phyloP scores from a whole-genome alignment of 441 rosid genomes.

The Gossypium trilobum region DNA sequence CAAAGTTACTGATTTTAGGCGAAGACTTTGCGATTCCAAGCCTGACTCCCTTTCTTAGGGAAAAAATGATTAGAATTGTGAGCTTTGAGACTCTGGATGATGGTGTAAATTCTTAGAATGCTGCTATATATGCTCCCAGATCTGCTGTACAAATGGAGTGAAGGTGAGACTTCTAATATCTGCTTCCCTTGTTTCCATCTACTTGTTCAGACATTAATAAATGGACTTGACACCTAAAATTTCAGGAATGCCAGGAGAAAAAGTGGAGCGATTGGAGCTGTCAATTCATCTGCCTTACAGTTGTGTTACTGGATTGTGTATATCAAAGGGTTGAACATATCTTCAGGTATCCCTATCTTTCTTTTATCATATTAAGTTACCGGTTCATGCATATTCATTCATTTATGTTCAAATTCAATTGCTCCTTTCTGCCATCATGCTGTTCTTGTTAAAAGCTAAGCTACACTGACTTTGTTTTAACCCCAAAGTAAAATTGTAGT shows the following conservation, averaged over 20 bases:
- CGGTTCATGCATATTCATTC: neutral
- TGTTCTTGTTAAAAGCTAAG: neutral
- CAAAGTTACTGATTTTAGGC: conserved; percentile 19
- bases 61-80: neutral
- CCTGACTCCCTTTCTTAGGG: neutral
- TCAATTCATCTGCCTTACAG: conserved; percentile 14
- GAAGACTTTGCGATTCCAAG: conserved; percentile 10
- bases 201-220: neutral
- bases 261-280: conserved; percentile 18
- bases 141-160: conserved; percentile 16
- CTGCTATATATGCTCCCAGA: conserved; percentile 12
- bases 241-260: conserved; percentile 17
- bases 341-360: conserved; percentile 31
- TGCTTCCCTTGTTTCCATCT: conserved; percentile 16
- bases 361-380: neutral
- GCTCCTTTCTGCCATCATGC: neutral
- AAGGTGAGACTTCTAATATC: conserved; percentile 22
- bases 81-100: conserved; percentile 18
- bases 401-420: neutral
- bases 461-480: neutral
- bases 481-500: neutral
- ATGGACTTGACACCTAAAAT: conserved; percentile 21
- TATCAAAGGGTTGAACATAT: conserved; percentile 22
- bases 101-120: conserved; percentile 10
- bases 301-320: conserved; percentile 18